phyloP scores from a whole-genome alignment of 164 flowering plant species.

The Umbellularia californica region DNA sequence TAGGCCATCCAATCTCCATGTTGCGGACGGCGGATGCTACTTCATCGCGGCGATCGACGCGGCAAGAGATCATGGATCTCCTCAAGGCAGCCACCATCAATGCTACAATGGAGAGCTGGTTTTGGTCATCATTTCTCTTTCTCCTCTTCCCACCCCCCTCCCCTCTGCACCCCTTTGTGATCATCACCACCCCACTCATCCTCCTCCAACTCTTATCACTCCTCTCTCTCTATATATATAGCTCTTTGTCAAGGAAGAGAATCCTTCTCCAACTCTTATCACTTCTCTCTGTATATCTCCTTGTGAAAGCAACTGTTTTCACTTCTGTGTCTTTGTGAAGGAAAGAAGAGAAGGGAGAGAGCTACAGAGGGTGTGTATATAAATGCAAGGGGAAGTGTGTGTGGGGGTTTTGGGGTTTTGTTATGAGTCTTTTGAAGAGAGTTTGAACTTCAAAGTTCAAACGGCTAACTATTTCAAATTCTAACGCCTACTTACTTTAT shows the following conservation, averaged over 20 bases:
- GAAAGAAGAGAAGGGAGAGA: conserved; percentile 7
- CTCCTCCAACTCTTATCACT: conserved; percentile 12
- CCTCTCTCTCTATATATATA: neutral
- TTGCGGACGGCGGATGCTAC: conserved; percentile 43
- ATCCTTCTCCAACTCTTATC: neutral
- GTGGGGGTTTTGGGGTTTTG: no score
- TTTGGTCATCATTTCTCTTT: conserved; percentile 32
- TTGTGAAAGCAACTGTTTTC: neutral
- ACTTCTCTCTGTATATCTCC: neutral
- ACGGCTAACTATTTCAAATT: conserved; percentile 17
- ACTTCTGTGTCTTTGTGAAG: neutral
- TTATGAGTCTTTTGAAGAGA: neutral
- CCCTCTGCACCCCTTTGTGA: conserved; percentile 62
- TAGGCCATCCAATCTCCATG: conserved; percentile 96
- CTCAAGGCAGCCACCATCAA: conserved; percentile 64
- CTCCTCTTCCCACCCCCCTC: conserved; percentile 24
- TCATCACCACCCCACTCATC: conserved; percentile 71
- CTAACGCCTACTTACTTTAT: conserved; percentile 7
- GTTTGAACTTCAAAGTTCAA: conserved; percentile 6
- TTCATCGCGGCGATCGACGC: conserved; percentile 57
- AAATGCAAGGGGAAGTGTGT: neutral
- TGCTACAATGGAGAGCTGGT: conserved; percentile 60
- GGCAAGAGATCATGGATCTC: conserved; percentile 83
- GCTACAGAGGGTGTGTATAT: neutral
- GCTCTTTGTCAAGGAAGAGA: no score